Evolutionary conservation across 768 basidiomycete species (phyloP), one percentile per base, ranked within the genome.

Genomic region (Boletellus ananas): DNA sequence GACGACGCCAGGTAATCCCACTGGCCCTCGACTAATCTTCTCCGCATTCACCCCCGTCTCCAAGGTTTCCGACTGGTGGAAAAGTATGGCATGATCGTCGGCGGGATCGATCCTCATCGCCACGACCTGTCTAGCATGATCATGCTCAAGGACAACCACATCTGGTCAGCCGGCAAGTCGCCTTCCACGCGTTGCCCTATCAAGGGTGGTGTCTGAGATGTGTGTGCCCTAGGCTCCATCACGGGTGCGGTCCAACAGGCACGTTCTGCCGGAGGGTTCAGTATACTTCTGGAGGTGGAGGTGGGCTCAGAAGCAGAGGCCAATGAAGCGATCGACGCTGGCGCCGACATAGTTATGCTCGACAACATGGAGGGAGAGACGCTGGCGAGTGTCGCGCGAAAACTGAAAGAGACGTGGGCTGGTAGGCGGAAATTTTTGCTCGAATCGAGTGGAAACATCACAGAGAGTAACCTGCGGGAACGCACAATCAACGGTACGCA

Each of bases 91-190:
- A 98, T 99, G 96, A 71, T 98, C 39, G 91, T 98, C 13, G 96
- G 96, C 16, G 96, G 96, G 6, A 87, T 97, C 59, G 95, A 99
- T 65, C 74, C 90, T 9, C 96, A 99, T 73, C 82, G 96, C 20
- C 87, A 96, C 58, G 94, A 98, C 68, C 77, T 98, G n/a, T 94
- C 90, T 25, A 90, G 89, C 65, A 98, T 99, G 96, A 94, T 99
- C 63, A 99, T 99, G 96, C 81, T 99, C 61, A 98, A 98, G 70
- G 96, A 99, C 61, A 99, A 99, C 66, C 96, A 99, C 65, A 90
- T 98, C 64, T 97, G 94, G 94, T 95, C 94, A 3, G 89, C 85
- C 37, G 94, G 94, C 85, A 62, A 53, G 76, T 56, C 25, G 34
- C 35, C 21, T 33, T 41, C 4, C 17, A 11, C 6, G 18, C 37